Evolutionary conservation across 1,139 yeast genomes (phyloP).

Genomic region (Debaryomyces singareniensis): DNA sequence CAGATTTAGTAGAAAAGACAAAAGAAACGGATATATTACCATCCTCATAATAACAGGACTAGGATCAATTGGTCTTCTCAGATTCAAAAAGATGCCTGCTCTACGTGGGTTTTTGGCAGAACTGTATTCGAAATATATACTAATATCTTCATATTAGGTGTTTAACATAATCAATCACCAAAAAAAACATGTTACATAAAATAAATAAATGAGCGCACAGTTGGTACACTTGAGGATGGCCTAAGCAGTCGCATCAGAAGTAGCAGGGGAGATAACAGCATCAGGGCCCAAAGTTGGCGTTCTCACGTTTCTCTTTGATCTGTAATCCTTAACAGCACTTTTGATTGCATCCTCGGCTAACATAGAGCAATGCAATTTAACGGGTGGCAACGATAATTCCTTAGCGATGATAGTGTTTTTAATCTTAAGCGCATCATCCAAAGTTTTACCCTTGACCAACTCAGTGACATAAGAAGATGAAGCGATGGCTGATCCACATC

Average conservation of each 20-base stretch:
- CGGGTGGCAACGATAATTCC: conserved; percentile 93
- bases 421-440: conserved; percentile 88
- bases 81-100: conserved; percentile 15
- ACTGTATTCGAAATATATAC: conserved; percentile 21
- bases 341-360: conserved; percentile 98
- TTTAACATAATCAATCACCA: background rate
- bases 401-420: conserved; percentile 90
- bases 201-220: background rate
- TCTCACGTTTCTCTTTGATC: conserved; percentile 52
- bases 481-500: conserved; percentile 98
- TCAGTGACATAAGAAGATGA: conserved; percentile 93
- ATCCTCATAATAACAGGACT: conserved; percentile 19
- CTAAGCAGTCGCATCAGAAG: conserved; percentile 1
- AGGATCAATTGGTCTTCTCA: conserved; percentile 19
- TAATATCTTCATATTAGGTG: conserved; percentile 7
- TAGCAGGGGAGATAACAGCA: conserved; percentile 16
- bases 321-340: conserved; percentile 93
- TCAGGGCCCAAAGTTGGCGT: conserved; percentile 51
- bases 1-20: conserved; percentile 23
- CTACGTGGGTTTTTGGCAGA: conserved; percentile 23
- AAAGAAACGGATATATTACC: conserved; percentile 27
- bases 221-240: too few species aligned
- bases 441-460: conserved; percentile 87
- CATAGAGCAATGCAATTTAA: conserved; percentile 96
- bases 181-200: background rate